Conservation (phyloP, 1,139 yeast genomes). For the Sugiyamaella paludigena region DNA sequence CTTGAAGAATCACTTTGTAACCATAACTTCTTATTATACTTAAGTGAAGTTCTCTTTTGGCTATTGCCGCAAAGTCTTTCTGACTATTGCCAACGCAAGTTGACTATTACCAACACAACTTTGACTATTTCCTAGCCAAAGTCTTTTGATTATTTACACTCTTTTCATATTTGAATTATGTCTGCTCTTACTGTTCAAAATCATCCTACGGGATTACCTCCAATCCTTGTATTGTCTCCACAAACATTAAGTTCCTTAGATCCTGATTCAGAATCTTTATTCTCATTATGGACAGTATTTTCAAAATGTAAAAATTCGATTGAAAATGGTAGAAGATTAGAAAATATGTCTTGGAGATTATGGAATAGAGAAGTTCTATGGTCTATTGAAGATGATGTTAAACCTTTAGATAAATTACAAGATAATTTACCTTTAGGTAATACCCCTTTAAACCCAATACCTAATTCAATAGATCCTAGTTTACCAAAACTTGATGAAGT, state of each 20-base stretch:
- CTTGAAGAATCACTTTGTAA: too few relatives aligned
- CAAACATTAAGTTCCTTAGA: conserved; percentile 37
- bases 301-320: conserved; percentile 53
- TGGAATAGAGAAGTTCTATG: conserved; percentile 47
- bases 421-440: neutral
- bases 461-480: too few relatives aligned
- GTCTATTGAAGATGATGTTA: neutral
- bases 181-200: neutral
- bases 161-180: neutral
- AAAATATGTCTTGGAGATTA: conserved; percentile 58
- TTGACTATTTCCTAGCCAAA: too few relatives aligned
- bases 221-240: conserved; percentile 33
- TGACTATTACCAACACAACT: too few relatives aligned
- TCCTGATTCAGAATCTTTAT: conserved; percentile 41
- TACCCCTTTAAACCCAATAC: neutral
- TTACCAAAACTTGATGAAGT: conserved; percentile 14
- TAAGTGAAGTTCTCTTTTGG: too few relatives aligned
- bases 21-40: too few relatives aligned
- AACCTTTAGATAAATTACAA: neutral
- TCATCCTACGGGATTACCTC: conserved; percentile 3
- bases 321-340: conserved; percentile 54
- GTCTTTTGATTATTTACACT: neutral
- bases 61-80: too few relatives aligned
- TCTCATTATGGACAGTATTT: conserved; percentile 52
- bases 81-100: too few relatives aligned